A percentile compares a stretch with the other conserved stretches of the same genome.
phyloP scores from a whole-genome alignment of 2,329 filamentous ascomycete genomes.

The Colletotrichum cuscutae region DNA sequence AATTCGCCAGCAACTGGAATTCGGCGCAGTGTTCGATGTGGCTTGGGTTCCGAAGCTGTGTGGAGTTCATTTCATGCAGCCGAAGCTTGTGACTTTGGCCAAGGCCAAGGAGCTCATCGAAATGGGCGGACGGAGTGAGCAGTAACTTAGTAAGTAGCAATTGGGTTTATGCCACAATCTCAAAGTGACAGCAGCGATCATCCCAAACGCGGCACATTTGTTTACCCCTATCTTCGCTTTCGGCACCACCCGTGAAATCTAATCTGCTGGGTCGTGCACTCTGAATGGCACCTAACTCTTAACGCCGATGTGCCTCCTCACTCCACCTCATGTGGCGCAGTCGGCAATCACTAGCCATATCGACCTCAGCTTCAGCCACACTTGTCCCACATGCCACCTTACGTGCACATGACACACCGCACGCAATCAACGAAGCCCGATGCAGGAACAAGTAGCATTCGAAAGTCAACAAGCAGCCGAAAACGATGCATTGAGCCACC shows the following conservation, averaged over 20 bases:
- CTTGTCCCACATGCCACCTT: conserved; percentile 29
- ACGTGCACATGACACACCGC: conserved; percentile 25
- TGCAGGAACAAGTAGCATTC: conserved; percentile 15
- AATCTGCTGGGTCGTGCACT: conserved; percentile 8
- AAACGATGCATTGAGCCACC: conserved; percentile 32
- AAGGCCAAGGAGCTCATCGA: neutral
- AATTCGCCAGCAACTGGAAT: conserved; percentile 8
- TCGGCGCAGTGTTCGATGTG: neutral
- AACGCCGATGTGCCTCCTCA: neutral
- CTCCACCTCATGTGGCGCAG: neutral
- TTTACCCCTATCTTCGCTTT: conserved; percentile 14
- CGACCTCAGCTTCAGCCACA: conserved; percentile 27
- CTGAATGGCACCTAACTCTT: neutral
- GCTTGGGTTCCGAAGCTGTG: conserved; percentile 2
- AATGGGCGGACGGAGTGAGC: neutral
- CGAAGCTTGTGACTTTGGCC: neutral
- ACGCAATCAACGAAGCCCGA: conserved; percentile 30
- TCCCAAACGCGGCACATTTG: neutral
- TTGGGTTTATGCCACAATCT: neutral
- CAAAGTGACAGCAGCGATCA: conserved; percentile 17
- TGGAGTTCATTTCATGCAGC: neutral
- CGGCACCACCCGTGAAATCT: conserved; percentile 21
- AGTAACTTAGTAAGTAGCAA: neutral
- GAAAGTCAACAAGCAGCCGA: conserved; percentile 18
- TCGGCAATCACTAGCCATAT: neutral